phyloP scores from a whole-genome alignment of 176 grass and related monocot species.

The Luzula sylvatica region DNA sequence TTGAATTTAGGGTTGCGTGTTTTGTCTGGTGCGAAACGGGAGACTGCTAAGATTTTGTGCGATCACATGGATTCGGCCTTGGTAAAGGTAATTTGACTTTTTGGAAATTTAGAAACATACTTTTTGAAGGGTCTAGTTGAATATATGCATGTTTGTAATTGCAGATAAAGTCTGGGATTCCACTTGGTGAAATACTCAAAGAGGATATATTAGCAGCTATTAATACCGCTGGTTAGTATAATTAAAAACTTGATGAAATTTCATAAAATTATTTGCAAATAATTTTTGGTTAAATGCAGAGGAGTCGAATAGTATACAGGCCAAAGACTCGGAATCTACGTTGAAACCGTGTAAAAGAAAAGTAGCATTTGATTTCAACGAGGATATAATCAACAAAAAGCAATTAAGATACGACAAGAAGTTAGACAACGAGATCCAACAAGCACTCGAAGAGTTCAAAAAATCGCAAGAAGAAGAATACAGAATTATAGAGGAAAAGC shows the following conservation, averaged over 20 bases:
- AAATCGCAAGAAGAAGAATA: constrained; percentile 53
- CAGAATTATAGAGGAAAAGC: constrained; percentile 60
- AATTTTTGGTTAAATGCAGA: no score
- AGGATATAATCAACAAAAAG: not conserved
- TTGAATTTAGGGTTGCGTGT: constrained; percentile 59
- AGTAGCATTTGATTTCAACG: not conserved
- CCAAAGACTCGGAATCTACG: no score
- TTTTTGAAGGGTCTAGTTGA: not conserved
- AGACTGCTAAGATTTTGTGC: constrained; percentile 43
- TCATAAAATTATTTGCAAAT: constrained; percentile 7
- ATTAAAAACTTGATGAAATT: not conserved
- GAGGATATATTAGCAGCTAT: constrained; percentile 22
- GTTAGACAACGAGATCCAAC: constrained; percentile 55
- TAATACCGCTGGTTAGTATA: constrained; percentile 12
- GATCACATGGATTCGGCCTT: constrained; percentile 36
- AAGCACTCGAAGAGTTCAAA: constrained; percentile 52
- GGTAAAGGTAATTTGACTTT: constrained; percentile 40
- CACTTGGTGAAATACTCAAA: constrained; percentile 63
- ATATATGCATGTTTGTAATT: constrained; percentile 21
- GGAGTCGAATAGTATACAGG: no score
- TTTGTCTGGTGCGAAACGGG: constrained; percentile 47
- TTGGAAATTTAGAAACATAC: no score
- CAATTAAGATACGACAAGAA: constrained; percentile 17
- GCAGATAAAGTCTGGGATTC: constrained; percentile 51
- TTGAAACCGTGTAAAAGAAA: constrained; percentile 14